Conservation (phyloP, 2,329 filamentous ascomycete species). For the Phoma sp. region DNA sequence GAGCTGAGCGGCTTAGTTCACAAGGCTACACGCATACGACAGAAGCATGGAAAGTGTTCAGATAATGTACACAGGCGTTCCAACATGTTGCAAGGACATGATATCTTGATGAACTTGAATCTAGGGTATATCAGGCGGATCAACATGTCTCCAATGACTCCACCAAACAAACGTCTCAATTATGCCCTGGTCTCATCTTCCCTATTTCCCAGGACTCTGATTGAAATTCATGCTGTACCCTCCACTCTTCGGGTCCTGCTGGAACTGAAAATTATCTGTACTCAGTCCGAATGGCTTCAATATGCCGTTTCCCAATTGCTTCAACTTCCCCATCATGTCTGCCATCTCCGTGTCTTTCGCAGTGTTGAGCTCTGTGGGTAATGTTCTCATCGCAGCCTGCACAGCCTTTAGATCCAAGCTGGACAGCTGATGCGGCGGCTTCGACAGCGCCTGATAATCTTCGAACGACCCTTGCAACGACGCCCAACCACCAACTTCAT, state of each 20-base stretch:
- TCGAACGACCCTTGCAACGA: conserved; percentile 77
- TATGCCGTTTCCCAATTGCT: conserved; percentile 88
- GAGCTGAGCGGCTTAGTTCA: conserved; percentile 63
- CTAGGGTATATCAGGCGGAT: conserved; percentile 9
- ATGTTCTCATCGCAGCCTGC: conserved; percentile 65
- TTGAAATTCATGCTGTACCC: conserved; percentile 94
- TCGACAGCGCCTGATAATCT: conserved; percentile 75
- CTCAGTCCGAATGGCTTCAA: conserved; percentile 92
- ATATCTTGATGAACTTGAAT: background rate
- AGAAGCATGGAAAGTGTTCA: background rate
- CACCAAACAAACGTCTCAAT: background rate
- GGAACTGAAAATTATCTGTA: conserved; percentile 93
- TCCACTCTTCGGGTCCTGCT: conserved; percentile 85
- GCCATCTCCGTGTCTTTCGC: conserved; percentile 87
- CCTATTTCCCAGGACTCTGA: conserved; percentile 44
- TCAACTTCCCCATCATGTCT: conserved; percentile 98
- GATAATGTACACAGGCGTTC: background rate
- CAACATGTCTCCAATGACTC: background rate
- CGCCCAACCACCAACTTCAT: conserved; percentile 77
- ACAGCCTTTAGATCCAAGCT: conserved; percentile 72
- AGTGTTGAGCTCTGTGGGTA: conserved; percentile 74
- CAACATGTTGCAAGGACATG: background rate
- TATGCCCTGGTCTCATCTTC: background rate
- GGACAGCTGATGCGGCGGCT: conserved; percentile 64
- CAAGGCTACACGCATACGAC: background rate